Percentiles rank a stretch among this genome's conserved stretches.
Conservation (phyloP, 2,329 filamentous ascomycete genomes). For the Diaporthe vexans region DNA sequence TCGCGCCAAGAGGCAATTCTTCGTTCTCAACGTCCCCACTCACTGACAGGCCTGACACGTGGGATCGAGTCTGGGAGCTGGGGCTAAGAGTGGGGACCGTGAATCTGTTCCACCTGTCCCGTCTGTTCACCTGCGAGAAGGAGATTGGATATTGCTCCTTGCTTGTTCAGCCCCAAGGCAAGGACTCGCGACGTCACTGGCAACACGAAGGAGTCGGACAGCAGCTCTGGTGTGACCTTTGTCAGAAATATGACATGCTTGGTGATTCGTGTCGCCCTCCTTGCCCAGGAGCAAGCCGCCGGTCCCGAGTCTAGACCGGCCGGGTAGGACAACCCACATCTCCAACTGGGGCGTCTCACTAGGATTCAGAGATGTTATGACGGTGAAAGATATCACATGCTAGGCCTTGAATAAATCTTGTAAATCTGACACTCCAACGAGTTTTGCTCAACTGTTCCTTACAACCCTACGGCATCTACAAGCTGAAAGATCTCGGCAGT, state of each 20-base stretch:
- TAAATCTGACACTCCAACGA: neutral
- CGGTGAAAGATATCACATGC: neutral
- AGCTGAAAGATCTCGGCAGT: neutral
- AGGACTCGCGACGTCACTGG: slow-evolving; percentile 25
- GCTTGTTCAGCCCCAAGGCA: neutral
- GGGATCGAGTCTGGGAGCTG: slow-evolving; percentile 10
- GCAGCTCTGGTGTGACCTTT: slow-evolving; percentile 7
- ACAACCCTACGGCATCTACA: neutral
- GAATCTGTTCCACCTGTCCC: slow-evolving; percentile 13
- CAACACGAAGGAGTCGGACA: slow-evolving; percentile 5
- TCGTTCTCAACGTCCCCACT: slow-evolving; percentile 20
- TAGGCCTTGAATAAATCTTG: neutral
- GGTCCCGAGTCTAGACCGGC: neutral
- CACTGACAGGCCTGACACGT: slow-evolving; percentile 35
- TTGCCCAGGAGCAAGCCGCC: neutral
- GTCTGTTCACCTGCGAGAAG: neutral
- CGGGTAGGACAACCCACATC: neutral
- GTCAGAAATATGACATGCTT: neutral
- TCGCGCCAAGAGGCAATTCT: neutral
- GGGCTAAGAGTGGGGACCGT: slow-evolving; percentile 13
- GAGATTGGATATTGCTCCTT: neutral
- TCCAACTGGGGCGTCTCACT: neutral
- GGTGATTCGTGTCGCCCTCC: neutral
- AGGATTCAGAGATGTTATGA: neutral
- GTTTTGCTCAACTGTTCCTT: neutral